These are phyloP conservation scores for Yamadazyma spencermartinsiae DNA, from an alignment of 1,139 yeast species.

Conservation along the genomic window DNA sequence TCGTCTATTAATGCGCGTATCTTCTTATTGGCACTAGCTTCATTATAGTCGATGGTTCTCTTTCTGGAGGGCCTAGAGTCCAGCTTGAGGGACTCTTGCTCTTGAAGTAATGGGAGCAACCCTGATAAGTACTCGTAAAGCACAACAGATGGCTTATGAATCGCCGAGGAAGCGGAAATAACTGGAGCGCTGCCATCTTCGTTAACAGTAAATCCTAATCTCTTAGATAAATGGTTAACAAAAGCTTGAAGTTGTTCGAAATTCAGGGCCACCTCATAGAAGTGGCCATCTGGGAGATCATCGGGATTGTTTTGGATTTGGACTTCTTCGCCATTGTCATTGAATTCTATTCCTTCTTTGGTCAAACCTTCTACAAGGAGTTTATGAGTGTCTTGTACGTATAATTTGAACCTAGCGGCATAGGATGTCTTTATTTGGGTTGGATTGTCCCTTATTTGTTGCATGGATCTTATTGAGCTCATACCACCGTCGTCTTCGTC, in stretches of 20 bases:
- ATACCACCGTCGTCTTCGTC: slow-evolving; percentile 42
- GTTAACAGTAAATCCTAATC: slow-evolving; percentile 20
- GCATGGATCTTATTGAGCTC: slow-evolving; percentile 36
- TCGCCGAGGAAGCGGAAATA: slow-evolving; percentile 23
- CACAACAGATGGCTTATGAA: slow-evolving; percentile 28
- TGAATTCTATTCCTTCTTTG: slow-evolving; percentile 38
- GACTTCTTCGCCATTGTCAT: slow-evolving; percentile 31
- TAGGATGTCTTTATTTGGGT: slow-evolving; percentile 19
- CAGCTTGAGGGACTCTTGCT: slow-evolving; percentile 8
- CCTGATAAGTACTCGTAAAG: slow-evolving; percentile 27
- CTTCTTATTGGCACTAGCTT: slow-evolving; percentile 7
- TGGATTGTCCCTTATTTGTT: slow-evolving; percentile 20
- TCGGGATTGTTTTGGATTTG: neutral
- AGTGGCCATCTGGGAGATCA: slow-evolving; percentile 20
- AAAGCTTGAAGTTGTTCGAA: slow-evolving; percentile 32
- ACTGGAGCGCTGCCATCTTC: slow-evolving; percentile 6
- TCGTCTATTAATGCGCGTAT: slow-evolving; percentile 6
- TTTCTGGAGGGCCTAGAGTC: slow-evolving; percentile 12
- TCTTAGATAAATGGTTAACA: slow-evolving; percentile 24
- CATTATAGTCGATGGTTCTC: slow-evolving; percentile 13
- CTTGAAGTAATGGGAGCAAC: slow-evolving; percentile 21
- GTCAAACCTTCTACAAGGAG: slow-evolving; percentile 31
- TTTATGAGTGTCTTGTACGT: slow-evolving; percentile 49
- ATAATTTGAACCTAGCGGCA: slow-evolving; percentile 46
- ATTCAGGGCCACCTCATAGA: slow-evolving; percentile 49